Evolutionary conservation across 2,329 filamentous ascomycete genomes (phyloP), one percentile per base, ranked within the genome.

Genomic region (Plenodomus lindquistii): DNA sequence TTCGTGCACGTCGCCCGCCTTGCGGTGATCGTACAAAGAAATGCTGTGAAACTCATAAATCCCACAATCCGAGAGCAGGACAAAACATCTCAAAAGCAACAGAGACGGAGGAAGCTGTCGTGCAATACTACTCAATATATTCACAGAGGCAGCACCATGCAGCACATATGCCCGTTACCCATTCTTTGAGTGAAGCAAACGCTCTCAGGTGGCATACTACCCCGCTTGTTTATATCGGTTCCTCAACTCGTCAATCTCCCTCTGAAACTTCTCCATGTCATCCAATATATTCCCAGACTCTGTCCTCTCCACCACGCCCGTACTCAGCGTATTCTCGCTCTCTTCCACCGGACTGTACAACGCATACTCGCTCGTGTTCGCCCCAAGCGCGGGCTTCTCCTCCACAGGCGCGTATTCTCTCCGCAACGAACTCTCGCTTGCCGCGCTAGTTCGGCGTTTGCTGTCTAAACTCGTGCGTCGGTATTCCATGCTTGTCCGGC

Each of bases 261-360:
- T 58, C 51, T 73, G 71, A 22, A 73, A 72, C 51, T 57, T 66
- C 27, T 72, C 70, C 69, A 73, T 70, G 41, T 73, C 71, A 41
- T 70, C 67, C 13, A 73, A 47, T 4, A 73, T 69, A 47, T 63
- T 71, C 15, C 48, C 58, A 8, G 61, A 52, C 29, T 59, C 57
- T 29, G 52, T 65, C 24, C 53, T 50, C 8, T 24, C 16, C 7
- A 6, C 16, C 18, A 29, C 40, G 13, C 31, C 36, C 2, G 20
- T 11, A 10, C 50, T 57, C 15, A 61, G 9, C 18, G 34, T 54
- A 31, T 60, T 60, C 37, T 63, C 62, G 0, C 46, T 46, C 37
- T 69, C 66, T n/a, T 66, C 64, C 20, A 57, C 46, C 2, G 65
- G 66, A 8, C 62, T 65, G 36, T 65, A 65, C 29, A 69, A 40